Evolutionary conservation across 257 asterid genomes (phyloP).

Genomic region (Jaltomata sinuosa): DNA sequence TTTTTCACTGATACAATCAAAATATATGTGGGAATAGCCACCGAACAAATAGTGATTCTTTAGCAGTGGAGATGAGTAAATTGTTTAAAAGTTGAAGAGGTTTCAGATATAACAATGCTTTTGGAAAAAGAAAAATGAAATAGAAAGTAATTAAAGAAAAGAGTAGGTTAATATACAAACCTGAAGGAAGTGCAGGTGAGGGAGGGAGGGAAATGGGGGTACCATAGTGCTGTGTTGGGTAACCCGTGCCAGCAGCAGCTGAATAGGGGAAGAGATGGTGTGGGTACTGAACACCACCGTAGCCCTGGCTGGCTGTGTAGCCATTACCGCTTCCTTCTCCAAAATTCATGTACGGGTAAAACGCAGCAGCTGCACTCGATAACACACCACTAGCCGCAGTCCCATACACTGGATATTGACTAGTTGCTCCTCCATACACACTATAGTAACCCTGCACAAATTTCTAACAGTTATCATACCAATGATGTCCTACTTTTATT

Average conservation of each 20-base stretch:
- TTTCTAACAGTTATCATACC: neutral
- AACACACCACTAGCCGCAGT: slow-evolving; percentile 51
- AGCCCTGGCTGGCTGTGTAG: slow-evolving; percentile 45
- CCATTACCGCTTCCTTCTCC: slow-evolving; percentile 44
- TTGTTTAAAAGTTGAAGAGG: no score
- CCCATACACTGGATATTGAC: slow-evolving; percentile 65
- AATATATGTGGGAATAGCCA: no score
- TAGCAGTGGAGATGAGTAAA: no score
- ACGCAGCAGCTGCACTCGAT: slow-evolving; percentile 41
- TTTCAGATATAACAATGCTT: no score
- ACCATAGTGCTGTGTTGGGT: slow-evolving; percentile 62
- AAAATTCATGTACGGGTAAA: slow-evolving; percentile 70
- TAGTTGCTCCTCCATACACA: slow-evolving; percentile 57
- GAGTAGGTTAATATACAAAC: slow-evolving; percentile 20
- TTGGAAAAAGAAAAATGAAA: no score
- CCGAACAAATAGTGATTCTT: no score
- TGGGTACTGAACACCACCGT: slow-evolving; percentile 66
- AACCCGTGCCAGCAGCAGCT: slow-evolving; percentile 36
- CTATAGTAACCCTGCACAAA: slow-evolving; percentile 63
- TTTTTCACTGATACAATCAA: no score
- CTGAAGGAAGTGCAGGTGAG: slow-evolving; percentile 78
- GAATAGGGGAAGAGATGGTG: slow-evolving; percentile 76
- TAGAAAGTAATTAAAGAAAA: neutral
- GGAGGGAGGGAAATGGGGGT: slow-evolving; percentile 72
- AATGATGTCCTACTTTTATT: neutral